Evolutionary conservation across 139 green algal species (phyloP), one percentile per base, ranked within the genome.

Genomic region (Chlamydomonas incerta): DNA sequence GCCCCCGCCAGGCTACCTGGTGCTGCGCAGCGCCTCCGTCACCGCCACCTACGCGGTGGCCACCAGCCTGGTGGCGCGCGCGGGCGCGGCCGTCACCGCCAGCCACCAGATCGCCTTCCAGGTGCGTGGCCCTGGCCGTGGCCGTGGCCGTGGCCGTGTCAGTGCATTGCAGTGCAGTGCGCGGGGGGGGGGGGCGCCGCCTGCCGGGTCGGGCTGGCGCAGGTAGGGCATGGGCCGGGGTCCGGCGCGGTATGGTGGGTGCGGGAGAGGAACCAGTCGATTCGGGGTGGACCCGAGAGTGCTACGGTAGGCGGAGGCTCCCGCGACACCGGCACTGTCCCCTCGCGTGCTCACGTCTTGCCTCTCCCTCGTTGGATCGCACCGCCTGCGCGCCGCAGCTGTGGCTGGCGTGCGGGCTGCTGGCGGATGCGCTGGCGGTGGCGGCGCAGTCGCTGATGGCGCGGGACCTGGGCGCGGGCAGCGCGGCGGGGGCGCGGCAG

Each of bases 401-500:
- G 58, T 98, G 95, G 95, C 88, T 97, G 65, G 93, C 93, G 3
- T 91, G 86, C 60, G 93, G 81, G 41, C 87, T 98, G 74, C 83
- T 97, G 60, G 91, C 94, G 10, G 95, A 98, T 85, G 87, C 89
- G 50, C 89, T 98, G 60, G 95, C 95, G 24, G 93, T 98, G 11
- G 95, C 95, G 0, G 93, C 94, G 2, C 95, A 98, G 89, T 87
- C 92, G 14, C 87, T 98, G 55, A 71, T 97, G 79, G 95, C 93
- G 1, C 83, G 87, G 14, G 87, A 85, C 28, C 29, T 95, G 33
- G 91, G 91, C 0, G 77, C 89, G 23, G 81, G 87, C 71, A 41
- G 17, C 17, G 34, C 18, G 81, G 33, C 2, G 26, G 57, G 47
- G 2, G 77, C 70, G 31, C 50, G n/a, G 46, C 75, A 87, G 62